Evolutionary conservation across 192 early-diverging fungal genomes (phyloP).

Genomic region (Entomortierella chlamydospora): DNA sequence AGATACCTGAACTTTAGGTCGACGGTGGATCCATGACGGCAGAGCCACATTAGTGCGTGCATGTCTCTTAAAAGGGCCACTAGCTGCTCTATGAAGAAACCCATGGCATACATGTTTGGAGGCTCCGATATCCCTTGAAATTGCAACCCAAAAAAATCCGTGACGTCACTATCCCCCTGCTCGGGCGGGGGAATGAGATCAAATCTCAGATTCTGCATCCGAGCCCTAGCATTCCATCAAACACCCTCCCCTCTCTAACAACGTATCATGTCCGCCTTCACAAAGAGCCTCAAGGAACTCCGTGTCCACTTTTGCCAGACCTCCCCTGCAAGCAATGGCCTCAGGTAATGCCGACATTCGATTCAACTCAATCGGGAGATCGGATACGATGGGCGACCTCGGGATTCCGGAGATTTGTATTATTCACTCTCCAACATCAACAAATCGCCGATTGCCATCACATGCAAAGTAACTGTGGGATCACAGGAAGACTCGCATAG

Average conservation of each 20-base stretch:
- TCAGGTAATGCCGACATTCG: constrained; percentile 65
- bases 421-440: neutral
- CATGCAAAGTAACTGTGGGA: neutral
- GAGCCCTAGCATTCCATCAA: neutral
- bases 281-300: constrained; percentile 85
- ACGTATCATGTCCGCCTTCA: constrained; percentile 55
- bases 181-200: too few relatives aligned
- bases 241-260: constrained; percentile 15
- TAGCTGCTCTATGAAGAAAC: too few relatives aligned
- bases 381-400: too few relatives aligned
- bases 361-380: neutral
- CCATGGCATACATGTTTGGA: too few relatives aligned
- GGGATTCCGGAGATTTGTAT: neutral
- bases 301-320: constrained; percentile 92
- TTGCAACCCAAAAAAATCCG: too few relatives aligned
- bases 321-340: constrained; percentile 78
- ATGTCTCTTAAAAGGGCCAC: too few relatives aligned
- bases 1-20: too few relatives aligned
- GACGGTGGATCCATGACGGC: too few relatives aligned
- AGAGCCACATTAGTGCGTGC: too few relatives aligned
- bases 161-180: too few relatives aligned
- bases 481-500: too few relatives aligned
- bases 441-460: neutral
- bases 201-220: neutral
- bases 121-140: too few relatives aligned